These are phyloP conservation scores for Polygonum aviculare DNA, from an alignment of 148 eudicot species.

Conservation along the genomic window DNA sequence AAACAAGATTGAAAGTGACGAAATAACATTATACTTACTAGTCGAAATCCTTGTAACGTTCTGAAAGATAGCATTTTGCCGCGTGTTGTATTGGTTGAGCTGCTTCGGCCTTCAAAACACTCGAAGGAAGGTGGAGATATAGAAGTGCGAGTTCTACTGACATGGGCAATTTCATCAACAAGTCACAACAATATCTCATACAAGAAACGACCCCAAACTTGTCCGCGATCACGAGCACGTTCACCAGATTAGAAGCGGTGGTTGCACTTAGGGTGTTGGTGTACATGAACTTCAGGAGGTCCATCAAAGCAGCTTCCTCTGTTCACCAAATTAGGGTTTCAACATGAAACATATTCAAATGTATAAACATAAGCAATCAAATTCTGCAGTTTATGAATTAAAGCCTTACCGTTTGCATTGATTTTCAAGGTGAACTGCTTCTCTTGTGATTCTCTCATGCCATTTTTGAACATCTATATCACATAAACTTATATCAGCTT, in stretches of 20 bases:
- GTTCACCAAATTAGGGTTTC: slow-evolving; percentile 11
- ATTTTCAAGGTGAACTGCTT: slow-evolving; percentile 78
- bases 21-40: slow-evolving; percentile 29
- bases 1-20: neutral
- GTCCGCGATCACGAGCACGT: slow-evolving; percentile 74
- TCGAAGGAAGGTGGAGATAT: slow-evolving; percentile 70
- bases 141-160: slow-evolving; percentile 65
- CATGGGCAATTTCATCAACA: slow-evolving; percentile 54
- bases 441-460: slow-evolving; percentile 94
- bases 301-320: slow-evolving; percentile 85
- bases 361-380: neutral
- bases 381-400: neutral
- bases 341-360: neutral
- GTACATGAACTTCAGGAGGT: slow-evolving; percentile 72
- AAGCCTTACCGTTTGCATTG: slow-evolving; percentile 57
- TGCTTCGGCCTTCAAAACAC: slow-evolving; percentile 73
- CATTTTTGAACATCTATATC: slow-evolving; percentile 78
- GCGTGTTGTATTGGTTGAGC: slow-evolving; percentile 70
- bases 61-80: slow-evolving; percentile 60
- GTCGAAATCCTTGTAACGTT: slow-evolving; percentile 50
- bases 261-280: slow-evolving; percentile 45
- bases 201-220: slow-evolving; percentile 80
- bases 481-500: neutral
- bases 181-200: slow-evolving; percentile 58
- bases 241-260: slow-evolving; percentile 50